Conservation (phyloP, 345 rosid species). For the Hibiscus syriacus region DNA sequence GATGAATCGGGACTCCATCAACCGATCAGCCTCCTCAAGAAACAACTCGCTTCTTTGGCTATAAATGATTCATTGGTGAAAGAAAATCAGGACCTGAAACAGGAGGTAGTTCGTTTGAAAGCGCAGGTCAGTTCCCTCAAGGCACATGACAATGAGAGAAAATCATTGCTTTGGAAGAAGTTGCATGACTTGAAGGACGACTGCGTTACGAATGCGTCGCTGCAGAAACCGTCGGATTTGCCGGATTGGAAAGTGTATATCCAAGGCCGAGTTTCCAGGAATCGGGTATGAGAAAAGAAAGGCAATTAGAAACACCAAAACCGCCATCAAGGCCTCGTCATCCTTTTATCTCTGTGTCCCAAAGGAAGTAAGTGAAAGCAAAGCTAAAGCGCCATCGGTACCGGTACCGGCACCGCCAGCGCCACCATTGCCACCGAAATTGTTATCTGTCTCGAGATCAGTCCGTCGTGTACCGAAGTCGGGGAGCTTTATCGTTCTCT, state of each 20-base stretch:
- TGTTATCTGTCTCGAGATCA: slow-evolving; percentile 36
- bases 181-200: slow-evolving; percentile 51
- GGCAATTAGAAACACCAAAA: slow-evolving; percentile 19
- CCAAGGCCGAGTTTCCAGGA: slow-evolving; percentile 20
- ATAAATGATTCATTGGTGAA: slow-evolving; percentile 58
- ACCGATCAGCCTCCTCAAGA: slow-evolving; percentile 38
- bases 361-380: slow-evolving; percentile 20
- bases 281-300: slow-evolving; percentile 18
- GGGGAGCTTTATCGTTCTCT: slow-evolving; percentile 76
- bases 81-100: slow-evolving; percentile 64
- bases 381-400: slow-evolving; percentile 16
- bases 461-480: slow-evolving; percentile 74
- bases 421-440: slow-evolving; percentile 64
- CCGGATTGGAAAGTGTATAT: slow-evolving; percentile 17
- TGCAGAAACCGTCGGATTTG: slow-evolving; percentile 36
- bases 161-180: slow-evolving; percentile 86
- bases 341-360: slow-evolving; percentile 9
- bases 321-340: slow-evolving; percentile 28
- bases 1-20: slow-evolving; percentile 31
- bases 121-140: slow-evolving; percentile 59
- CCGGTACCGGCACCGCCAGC: slow-evolving; percentile 64
- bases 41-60: slow-evolving; percentile 43
- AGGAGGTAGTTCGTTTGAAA: slow-evolving; percentile 62
- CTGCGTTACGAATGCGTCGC: slow-evolving; percentile 24
- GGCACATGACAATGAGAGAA: slow-evolving; percentile 83